phyloP scores from a whole-genome alignment of 108 stramenopile genomes.

The Cyclotella choctawhatcheeana region DNA sequence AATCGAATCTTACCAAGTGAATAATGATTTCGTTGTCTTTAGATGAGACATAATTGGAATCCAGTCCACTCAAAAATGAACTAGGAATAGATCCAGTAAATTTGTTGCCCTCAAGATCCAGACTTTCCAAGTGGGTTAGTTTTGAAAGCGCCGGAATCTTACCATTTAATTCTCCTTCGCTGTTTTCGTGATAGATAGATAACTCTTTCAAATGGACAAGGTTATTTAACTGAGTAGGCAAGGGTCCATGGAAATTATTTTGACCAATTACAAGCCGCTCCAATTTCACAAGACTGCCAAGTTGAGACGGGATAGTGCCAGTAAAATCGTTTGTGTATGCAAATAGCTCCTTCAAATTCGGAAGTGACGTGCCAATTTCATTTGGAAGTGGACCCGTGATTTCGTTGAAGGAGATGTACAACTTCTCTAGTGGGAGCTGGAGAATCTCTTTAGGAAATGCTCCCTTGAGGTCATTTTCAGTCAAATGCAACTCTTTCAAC shows the following conservation, averaged over 20 bases:
- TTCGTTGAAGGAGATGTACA: slow-evolving; percentile 67
- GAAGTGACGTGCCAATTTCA: slow-evolving; percentile 44
- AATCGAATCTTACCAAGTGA: too few species aligned
- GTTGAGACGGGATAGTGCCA: slow-evolving; percentile 63
- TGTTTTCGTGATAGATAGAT: slow-evolving; percentile 37
- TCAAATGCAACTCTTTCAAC: slow-evolving; percentile 64
- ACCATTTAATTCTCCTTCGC: slow-evolving; percentile 30
- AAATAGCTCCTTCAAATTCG: slow-evolving; percentile 51
- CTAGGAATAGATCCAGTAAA: slow-evolving; percentile 51
- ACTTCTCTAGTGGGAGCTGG: slow-evolving; percentile 45
- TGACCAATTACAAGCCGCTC: slow-evolving; percentile 41
- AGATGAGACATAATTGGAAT: slow-evolving; percentile 27
- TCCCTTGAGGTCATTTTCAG: slow-evolving; percentile 63
- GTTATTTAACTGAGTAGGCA: slow-evolving; percentile 50
- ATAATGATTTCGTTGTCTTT: slow-evolving; percentile 53
- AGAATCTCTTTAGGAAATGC: slow-evolving; percentile 64
- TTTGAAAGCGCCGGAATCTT: slow-evolving; percentile 38
- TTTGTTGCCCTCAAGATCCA: slow-evolving; percentile 52
- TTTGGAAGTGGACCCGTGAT: slow-evolving; percentile 52
- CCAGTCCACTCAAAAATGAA: slow-evolving; percentile 48
- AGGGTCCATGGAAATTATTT: slow-evolving; percentile 41
- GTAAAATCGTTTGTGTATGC: slow-evolving; percentile 57
- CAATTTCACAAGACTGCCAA: slow-evolving; percentile 46
- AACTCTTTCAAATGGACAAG: slow-evolving; percentile 45
- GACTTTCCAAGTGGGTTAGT: slow-evolving; percentile 41